These are phyloP conservation scores for Zopfia rhizophila DNA, from an alignment of 2,329 filamentous ascomycete genomes.

Conservation along the genomic window DNA sequence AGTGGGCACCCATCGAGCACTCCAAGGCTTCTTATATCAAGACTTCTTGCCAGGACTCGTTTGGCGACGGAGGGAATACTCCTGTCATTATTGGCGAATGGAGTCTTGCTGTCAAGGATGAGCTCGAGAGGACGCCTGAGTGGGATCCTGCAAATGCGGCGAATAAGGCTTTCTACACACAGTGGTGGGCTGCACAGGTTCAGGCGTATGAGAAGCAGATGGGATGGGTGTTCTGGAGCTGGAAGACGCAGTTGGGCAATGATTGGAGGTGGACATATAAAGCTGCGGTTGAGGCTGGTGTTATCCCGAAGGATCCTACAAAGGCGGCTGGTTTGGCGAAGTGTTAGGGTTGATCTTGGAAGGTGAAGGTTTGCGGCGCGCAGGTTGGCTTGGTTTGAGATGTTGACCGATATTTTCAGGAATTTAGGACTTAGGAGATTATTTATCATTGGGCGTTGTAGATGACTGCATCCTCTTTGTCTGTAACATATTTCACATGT, in stretches of 20 bases:
- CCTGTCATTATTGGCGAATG: constrained; percentile 69
- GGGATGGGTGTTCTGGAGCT: constrained; percentile 71
- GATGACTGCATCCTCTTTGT: no score
- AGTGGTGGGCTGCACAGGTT: constrained; percentile 68
- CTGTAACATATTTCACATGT: no score
- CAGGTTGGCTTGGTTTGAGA: no score
- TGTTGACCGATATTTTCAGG: no score
- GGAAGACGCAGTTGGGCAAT: constrained; percentile 62
- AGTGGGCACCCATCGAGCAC: constrained; percentile 61
- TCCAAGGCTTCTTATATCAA: constrained; percentile 62
- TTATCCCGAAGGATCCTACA: constrained; percentile 29
- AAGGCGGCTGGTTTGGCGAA: constrained; percentile 21
- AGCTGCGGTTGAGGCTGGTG: constrained; percentile 39
- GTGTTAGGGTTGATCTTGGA: constrained; percentile 12
- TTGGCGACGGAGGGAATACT: constrained; percentile 47
- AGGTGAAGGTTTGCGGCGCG: no score
- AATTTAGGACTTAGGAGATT: no score
- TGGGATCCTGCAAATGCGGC: constrained; percentile 51
- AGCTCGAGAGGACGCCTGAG: constrained; percentile 57
- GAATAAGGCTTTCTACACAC: constrained; percentile 62
- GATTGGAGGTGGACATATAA: constrained; percentile 64
- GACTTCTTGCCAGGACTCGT: constrained; percentile 62
- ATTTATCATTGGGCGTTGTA: no score
- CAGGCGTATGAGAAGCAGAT: constrained; percentile 64
- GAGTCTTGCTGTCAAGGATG: constrained; percentile 63